Percentiles rank a stretch among this genome's conserved stretches.
These are phyloP conservation scores for Jackrogersella multiformis DNA, from an alignment of 495 filamentous ascomycete species.

Conservation along the genomic window DNA sequence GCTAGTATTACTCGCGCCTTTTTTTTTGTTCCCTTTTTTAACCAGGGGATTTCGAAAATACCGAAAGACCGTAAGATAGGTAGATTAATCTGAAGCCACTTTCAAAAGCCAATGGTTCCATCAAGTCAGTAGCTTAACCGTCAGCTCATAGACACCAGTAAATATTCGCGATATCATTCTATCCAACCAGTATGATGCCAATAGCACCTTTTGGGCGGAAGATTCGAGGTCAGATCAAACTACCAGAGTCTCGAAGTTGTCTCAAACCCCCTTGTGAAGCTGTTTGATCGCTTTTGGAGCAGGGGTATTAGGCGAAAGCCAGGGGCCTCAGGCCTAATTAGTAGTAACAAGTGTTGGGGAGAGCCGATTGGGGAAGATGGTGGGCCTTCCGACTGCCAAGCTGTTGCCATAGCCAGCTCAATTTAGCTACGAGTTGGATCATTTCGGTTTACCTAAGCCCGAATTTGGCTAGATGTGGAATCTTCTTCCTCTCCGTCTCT, in stretches of 20 bases:
- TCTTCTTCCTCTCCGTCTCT: not conserved
- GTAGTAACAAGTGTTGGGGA: constrained; percentile 23
- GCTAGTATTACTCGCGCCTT: too few species aligned
- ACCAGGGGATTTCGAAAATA: not conserved
- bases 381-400: constrained; percentile 27
- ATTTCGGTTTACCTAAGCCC: constrained; percentile 10
- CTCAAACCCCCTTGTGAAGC: constrained; percentile 33
- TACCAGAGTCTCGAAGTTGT: constrained; percentile 38
- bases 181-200: not conserved
- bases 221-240: constrained; percentile 37
- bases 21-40: too few species aligned
- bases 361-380: constrained; percentile 27
- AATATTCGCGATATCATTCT: not conserved
- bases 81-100: not conserved
- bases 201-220: too few species aligned
- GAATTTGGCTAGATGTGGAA: not conserved
- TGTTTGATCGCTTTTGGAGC: constrained; percentile 33
- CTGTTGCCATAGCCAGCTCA: constrained; percentile 20
- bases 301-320: constrained; percentile 21
- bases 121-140: not conserved
- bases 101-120: not conserved
- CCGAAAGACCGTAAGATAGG: not conserved
- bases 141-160: not conserved
- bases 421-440: not conserved
- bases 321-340: constrained; percentile 14